These are phyloP conservation scores for Aspergillus cavernicola DNA, from an alignment of 495 filamentous ascomycete species.

Conservation along the genomic window DNA sequence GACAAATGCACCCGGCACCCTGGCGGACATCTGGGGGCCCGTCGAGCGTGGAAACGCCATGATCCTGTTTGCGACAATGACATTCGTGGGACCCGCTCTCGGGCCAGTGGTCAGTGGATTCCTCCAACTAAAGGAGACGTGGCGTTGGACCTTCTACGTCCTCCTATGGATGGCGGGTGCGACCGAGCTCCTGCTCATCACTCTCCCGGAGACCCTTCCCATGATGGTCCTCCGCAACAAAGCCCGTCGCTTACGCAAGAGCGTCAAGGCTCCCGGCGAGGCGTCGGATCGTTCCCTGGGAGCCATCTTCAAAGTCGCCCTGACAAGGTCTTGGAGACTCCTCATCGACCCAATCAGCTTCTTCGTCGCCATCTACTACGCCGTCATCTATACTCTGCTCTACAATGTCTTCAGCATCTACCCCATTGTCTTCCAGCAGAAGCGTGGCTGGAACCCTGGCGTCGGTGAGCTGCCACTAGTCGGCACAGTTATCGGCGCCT, in stretches of 20 bases:
- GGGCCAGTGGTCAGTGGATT: background rate
- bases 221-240: background rate
- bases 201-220: background rate
- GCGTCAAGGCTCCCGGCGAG: background rate
- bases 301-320: background rate
- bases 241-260: background rate
- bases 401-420: background rate
- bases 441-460: background rate
- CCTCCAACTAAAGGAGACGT: background rate
- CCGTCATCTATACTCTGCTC: background rate
- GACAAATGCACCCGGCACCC: constrained; percentile 59
- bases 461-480: background rate
- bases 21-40: constrained; percentile 49
- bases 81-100: background rate
- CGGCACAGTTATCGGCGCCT: background rate
- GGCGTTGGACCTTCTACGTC: constrained; percentile 1
- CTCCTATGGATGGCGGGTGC: background rate
- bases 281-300: background rate
- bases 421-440: background rate
- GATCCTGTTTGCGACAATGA: background rate
- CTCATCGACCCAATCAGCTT: background rate
- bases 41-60: background rate
- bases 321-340: background rate
- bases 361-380: background rate
- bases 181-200: background rate